A percentile compares a stretch with the other conserved stretches of the same genome.
Evolutionary conservation across 164 flowering plant genomes (phyloP).

Genomic region (Tetracentron sinense): DNA sequence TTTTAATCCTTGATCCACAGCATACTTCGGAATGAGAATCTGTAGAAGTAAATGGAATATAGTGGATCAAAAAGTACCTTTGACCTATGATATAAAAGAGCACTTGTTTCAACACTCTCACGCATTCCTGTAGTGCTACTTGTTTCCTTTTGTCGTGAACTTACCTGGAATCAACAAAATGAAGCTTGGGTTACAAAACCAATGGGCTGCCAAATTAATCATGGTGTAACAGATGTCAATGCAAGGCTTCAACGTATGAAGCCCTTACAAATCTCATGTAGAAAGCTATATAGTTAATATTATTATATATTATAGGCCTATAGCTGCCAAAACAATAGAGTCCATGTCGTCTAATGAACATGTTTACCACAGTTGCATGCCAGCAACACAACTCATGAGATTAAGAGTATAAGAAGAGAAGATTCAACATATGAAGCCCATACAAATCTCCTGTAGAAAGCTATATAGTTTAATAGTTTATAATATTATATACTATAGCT

Average conservation of each 20-base stretch:
- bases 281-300: neutral
- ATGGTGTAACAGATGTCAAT: neutral
- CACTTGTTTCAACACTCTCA: constrained; percentile 88
- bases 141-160: constrained; percentile 93
- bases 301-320: too few relatives aligned
- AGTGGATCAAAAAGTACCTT: constrained; percentile 41
- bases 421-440: too few relatives aligned
- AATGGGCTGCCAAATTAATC: neutral
- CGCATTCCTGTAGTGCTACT: constrained; percentile 99
- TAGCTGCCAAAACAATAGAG: neutral
- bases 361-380: too few relatives aligned
- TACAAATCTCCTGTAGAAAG: too few relatives aligned
- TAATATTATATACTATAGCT: too few relatives aligned
- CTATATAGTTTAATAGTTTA: too few relatives aligned
- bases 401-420: too few relatives aligned
- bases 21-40: neutral
- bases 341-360: neutral
- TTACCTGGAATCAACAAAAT: constrained; percentile 53
- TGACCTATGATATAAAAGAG: constrained; percentile 80
- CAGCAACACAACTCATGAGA: neutral
- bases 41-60: neutral
- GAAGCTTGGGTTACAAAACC: neutral
- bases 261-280: too few relatives aligned
- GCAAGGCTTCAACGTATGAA: neutral
- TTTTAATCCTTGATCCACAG: too few relatives aligned